Base-by-base conservation (phyloP, 192 early-diverging fungal genomes). In the Backusella australiensis region DNA sequence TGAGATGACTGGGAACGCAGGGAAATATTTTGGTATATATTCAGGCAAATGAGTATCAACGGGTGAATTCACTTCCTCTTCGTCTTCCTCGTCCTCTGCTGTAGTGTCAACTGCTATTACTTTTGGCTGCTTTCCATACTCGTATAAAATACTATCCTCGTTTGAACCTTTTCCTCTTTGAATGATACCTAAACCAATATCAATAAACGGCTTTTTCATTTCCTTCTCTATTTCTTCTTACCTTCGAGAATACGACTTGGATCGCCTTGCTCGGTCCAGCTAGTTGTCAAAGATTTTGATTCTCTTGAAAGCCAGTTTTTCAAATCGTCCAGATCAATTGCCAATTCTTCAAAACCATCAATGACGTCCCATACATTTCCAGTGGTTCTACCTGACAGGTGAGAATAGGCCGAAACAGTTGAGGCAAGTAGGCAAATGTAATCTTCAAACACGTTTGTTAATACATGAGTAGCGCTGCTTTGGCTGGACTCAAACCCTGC, bases 401-500 rank as follows among this genome's bases (percentile, higher is more conserved):
- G 81, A 39, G 88, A 85, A 80, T 81, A 83, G n/a, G 84, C 84
- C 69, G 78, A 80, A 15, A 78, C 77, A n/a, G 88, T 81, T 49
- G 86, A 80, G 0, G 82, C 88, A 21, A 89, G 67, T 34, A 85
- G 76, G 12, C 72, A 39, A 34, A 89, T 72, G 63, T 89, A 89
- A 2, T 81, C 80, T 21, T 78, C 84, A 52, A 88, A 84, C 19
- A 87, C 86, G 75, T 88, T 85, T 4, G 81, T 82, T n/a, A 89
- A 66, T 9, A 86, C 81, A 52, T 86, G 59, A 46, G 83, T 79
- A 14, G 85, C 56, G 32, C 77, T 78, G 19, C 71, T 66, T 38
- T 87, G 82, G 6, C 79, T 83, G 6, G 85, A 79, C 78, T 89
- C 88, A 32, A 86, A 89, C 0, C 88, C 88, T 29, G 86, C 84